phyloP scores from a whole-genome alignment of 768 basidiomycete species.

The Tricholoma sp. region DNA sequence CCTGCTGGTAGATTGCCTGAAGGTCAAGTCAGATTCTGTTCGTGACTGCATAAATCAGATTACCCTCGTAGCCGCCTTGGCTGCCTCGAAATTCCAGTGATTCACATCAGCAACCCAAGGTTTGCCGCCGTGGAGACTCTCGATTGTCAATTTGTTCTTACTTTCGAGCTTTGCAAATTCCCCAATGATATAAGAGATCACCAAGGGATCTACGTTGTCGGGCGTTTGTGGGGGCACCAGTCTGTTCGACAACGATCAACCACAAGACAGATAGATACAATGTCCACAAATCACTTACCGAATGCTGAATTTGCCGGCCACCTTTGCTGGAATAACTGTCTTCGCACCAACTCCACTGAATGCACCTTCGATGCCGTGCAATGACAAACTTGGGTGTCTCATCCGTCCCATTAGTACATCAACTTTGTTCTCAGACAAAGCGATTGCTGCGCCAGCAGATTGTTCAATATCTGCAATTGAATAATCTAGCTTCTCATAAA shows the following conservation, averaged over 20 bases:
- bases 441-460: constrained; percentile 70
- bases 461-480: constrained; percentile 65
- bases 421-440: constrained; percentile 73
- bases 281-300: constrained; percentile 40
- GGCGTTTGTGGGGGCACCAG: constrained; percentile 88
- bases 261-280: not conserved
- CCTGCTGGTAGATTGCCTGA: constrained; percentile 59
- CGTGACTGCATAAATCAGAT: not conserved
- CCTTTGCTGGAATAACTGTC: constrained; percentile 93
- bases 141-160: constrained; percentile 76
- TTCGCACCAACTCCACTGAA: constrained; percentile 79
- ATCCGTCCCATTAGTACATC: constrained; percentile 88
- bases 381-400: constrained; percentile 81
- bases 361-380: constrained; percentile 96
- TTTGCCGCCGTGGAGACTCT: constrained; percentile 75
- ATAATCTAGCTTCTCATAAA: constrained; percentile 77
- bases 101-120: constrained; percentile 84
- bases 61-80: constrained; percentile 78
- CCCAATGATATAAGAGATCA: constrained; percentile 58
- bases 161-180: constrained; percentile 83
- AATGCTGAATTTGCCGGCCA: constrained; percentile 90
- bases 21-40: not conserved
- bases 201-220: constrained; percentile 64
- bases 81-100: constrained; percentile 94
- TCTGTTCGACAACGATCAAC: constrained; percentile 24